These are phyloP conservation scores for Claviceps sp. DNA, from an alignment of 2,329 filamentous ascomycete species.

Conservation along the genomic window DNA sequence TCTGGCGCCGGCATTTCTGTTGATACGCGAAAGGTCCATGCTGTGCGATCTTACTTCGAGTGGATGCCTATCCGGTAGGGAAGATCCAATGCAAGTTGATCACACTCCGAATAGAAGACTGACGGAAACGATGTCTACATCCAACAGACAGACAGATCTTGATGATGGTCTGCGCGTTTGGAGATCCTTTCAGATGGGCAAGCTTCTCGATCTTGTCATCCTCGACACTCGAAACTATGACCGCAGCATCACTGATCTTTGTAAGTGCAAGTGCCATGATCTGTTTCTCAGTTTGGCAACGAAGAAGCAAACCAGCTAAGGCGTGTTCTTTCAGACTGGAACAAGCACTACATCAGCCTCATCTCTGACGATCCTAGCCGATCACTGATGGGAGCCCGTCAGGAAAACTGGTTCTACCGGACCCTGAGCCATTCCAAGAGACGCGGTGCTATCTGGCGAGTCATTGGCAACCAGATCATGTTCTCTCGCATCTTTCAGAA, in stretches of 20 bases:
- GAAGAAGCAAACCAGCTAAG: conserved; percentile 3
- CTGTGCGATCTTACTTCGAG: conserved; percentile 57
- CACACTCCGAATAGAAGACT: not conserved
- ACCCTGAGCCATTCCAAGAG: conserved; percentile 42
- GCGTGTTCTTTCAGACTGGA: conserved; percentile 26
- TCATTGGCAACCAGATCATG: conserved; percentile 59
- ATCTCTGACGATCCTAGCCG: conserved; percentile 55
- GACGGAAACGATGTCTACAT: not conserved
- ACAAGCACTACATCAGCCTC: conserved; percentile 45
- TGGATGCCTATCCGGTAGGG: conserved; percentile 29
- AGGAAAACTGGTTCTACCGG: conserved; percentile 64
- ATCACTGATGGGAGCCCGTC: conserved; percentile 55
- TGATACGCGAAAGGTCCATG: conserved; percentile 63
- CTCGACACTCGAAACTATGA: conserved; percentile 59
- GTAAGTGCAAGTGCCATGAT: conserved; percentile 9
- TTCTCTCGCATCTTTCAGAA: conserved; percentile 40
- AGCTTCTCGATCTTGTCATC: conserved; percentile 53
- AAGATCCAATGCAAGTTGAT: not conserved
- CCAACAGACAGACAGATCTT: conserved; percentile 42
- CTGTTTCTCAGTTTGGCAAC: not conserved
- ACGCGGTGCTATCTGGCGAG: conserved; percentile 55
- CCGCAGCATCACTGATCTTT: conserved; percentile 43
- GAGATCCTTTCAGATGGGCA: conserved; percentile 52
- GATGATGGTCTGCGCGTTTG: conserved; percentile 58
- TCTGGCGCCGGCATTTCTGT: conserved; percentile 44